phyloP scores from a whole-genome alignment of 2,329 filamentous ascomycete species.

The Tympanopsis confertula region DNA sequence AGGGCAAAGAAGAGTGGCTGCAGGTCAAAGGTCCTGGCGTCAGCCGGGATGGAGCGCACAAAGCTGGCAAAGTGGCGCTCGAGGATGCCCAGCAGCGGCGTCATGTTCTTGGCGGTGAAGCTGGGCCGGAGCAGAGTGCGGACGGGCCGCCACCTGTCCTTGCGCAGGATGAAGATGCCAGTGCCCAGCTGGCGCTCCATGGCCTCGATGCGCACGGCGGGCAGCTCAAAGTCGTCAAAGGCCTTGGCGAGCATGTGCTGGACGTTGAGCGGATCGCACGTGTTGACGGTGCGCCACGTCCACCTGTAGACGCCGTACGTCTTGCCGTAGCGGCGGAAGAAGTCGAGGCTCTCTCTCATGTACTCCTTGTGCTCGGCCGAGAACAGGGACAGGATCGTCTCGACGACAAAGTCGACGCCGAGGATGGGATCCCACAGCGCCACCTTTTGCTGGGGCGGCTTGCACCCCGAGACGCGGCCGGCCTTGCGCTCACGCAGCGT shows the following conservation, averaged over 20 bases:
- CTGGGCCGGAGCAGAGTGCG: background rate
- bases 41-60: slow-evolving; percentile 23
- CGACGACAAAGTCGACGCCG: background rate
- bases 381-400: background rate
- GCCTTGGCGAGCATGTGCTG: background rate
- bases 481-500: no score
- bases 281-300: background rate
- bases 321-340: background rate
- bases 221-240: background rate
- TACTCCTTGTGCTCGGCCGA: background rate
- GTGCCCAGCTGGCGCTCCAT: background rate
- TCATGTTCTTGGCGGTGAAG: background rate
- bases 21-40: slow-evolving; percentile 35
- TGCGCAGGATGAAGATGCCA: background rate
- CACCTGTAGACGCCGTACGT: background rate
- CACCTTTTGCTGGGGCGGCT: no score
- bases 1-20: slow-evolving; percentile 41
- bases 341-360: background rate
- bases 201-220: background rate
- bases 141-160: background rate
- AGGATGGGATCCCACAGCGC: background rate
- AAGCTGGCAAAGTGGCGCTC: background rate
- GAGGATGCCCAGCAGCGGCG: background rate
- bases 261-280: background rate
- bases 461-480: no score